Percentiles rank a stretch among this genome's conserved stretches.
Conservation (phyloP, 2,329 filamentous ascomycete species). For the Epichloe sylvatica region DNA sequence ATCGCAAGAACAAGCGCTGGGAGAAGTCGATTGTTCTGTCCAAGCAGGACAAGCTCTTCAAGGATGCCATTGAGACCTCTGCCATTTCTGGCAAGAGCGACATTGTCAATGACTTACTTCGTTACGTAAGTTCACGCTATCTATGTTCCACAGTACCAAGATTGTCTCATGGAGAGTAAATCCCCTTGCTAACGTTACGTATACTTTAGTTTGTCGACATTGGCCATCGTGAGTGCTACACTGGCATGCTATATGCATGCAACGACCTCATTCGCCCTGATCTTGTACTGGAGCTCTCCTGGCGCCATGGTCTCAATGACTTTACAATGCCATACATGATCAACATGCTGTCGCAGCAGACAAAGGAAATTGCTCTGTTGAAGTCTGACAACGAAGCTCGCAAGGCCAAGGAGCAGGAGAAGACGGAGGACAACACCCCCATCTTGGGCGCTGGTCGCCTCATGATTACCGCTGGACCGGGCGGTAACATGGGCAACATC, state of each 20-base stretch:
- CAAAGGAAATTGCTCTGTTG: constrained; percentile 65
- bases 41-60: constrained; percentile 99
- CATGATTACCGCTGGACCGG: constrained; percentile 89
- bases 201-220: constrained; percentile 80
- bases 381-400: constrained; percentile 95
- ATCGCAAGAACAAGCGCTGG: constrained; percentile 99
- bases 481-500: constrained; percentile 33
- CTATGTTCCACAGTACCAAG: background rate
- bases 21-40: constrained; percentile 96
- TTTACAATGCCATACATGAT: constrained; percentile 99
- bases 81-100: constrained; percentile 83
- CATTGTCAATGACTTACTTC: constrained; percentile 86
- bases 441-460: constrained; percentile 80
- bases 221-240: constrained; percentile 96
- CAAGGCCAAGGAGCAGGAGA: constrained; percentile 66
- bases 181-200: constrained; percentile 14
- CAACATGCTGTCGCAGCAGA: constrained; percentile 89
- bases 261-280: constrained; percentile 93
- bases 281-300: constrained; percentile 87
- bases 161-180: background rate
- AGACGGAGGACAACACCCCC: constrained; percentile 83
- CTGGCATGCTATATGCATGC: constrained; percentile 98
- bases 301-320: constrained; percentile 86
- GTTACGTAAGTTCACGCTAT: constrained; percentile 63
- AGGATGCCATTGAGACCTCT: constrained; percentile 96